Base-by-base conservation (phyloP, 2,329 filamentous ascomycete genomes). In the Hymenoscyphus repandus region DNA sequence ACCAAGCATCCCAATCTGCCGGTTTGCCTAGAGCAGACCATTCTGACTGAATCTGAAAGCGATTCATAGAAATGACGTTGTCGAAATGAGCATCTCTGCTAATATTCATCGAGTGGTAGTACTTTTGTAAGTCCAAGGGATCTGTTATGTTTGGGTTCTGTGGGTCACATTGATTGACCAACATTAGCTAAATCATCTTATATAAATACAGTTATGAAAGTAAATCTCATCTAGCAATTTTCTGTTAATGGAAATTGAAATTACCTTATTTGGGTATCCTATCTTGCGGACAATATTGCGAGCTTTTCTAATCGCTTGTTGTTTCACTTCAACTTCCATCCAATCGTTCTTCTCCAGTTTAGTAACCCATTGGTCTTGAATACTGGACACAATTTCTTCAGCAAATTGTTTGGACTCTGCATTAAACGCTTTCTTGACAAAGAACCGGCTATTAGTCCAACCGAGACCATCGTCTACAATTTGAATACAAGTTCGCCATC, bases 381-480 rank as follows among this genome's bases (percentile, higher is more conserved):
- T 83, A 56, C 86, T 81, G 6, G 77, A 76, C 15, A 88, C 78
- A 58, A 90, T 82, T 47, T 81, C 75, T 51, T 88, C 81, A 12
- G 83, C 83, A 37, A 86, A 78, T 3, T 78, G 69, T 62, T 86
- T 86, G 0, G 82, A 82, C n/a, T 80, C 76, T 9, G 82, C 74
- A 0, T 82, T 80, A 60, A 88, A 88, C 1, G 83, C 75, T 44
- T 79, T 79, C 54, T 87, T 77, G 1, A 88, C 74, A 55, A 83
- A 89, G 69, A 88, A 87, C 17, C 82, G 79, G 61, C 82, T 84
- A 11, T 87, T 68, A 43, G 86, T 82, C 83, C 83, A 88, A 2
- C 78, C 78, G 18, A 88, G 64, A 6, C 77, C 76, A 22, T 67
- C 64, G 54, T 85, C 80, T 5, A 84, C 73, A 32, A 75, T 72